Conservation (phyloP, 805 yeast species). For the Starmerella bombicola region DNA sequence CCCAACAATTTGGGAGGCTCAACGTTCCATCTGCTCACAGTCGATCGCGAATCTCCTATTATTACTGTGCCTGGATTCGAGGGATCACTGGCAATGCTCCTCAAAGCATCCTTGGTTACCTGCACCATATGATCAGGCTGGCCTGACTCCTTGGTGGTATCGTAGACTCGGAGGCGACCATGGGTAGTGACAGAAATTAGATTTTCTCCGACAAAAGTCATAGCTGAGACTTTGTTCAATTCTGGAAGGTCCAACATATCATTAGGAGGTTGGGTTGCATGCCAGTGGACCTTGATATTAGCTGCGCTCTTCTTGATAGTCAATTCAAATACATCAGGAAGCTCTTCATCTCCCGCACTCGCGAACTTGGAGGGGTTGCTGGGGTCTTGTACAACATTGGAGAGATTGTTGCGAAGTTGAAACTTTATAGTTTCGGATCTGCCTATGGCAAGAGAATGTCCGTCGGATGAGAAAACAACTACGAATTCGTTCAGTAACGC, state of each 20-base stretch:
- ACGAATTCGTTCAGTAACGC: slow-evolving; percentile 4
- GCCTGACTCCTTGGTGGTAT: slow-evolving; percentile 43
- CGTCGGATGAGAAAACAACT: slow-evolving; percentile 28
- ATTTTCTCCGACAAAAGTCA: slow-evolving; percentile 39
- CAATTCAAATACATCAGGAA: slow-evolving; percentile 36
- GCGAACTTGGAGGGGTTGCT: slow-evolving; percentile 46
- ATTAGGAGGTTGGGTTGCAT: slow-evolving; percentile 73
- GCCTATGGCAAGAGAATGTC: slow-evolving; percentile 23
- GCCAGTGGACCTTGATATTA: slow-evolving; percentile 34
- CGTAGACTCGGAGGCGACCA: slow-evolving; percentile 67
- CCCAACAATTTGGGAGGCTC: slow-evolving; percentile 38
- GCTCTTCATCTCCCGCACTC: slow-evolving; percentile 77
- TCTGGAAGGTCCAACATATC: slow-evolving; percentile 66
- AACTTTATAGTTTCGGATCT: neutral
- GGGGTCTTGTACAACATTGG: slow-evolving; percentile 31
- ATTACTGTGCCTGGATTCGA: slow-evolving; percentile 38
- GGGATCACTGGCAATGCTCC: slow-evolving; percentile 29
- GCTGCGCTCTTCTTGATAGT: slow-evolving; percentile 26
- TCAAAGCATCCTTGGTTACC: slow-evolving; percentile 43
- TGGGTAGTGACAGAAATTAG: slow-evolving; percentile 57
- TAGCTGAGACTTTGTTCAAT: slow-evolving; percentile 63
- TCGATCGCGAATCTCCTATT: slow-evolving; percentile 59
- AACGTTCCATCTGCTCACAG: slow-evolving; percentile 35
- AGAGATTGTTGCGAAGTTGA: slow-evolving; percentile 9
- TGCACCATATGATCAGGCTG: slow-evolving; percentile 52